A percentile compares a stretch with the other conserved stretches of the same genome.
Evolutionary conservation across 257 asterid genomes (phyloP).

Genomic region (Leonotis leonurus): DNA sequence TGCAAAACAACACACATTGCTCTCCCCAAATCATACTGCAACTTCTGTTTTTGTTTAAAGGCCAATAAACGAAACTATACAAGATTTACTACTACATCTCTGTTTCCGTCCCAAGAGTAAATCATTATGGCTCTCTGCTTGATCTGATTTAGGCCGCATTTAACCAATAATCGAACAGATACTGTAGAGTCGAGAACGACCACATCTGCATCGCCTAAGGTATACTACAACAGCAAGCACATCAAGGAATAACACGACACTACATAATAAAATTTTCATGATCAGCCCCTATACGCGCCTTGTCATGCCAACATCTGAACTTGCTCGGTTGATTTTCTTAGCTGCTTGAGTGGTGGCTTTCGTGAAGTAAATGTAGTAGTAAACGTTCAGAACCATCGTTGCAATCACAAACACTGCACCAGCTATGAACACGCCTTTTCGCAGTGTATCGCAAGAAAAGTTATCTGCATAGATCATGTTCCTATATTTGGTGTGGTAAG

Average conservation of each 20-base stretch:
- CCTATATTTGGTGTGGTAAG: constrained; percentile 75
- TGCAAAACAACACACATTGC: too few relatives aligned
- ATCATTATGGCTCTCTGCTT: constrained; percentile 7
- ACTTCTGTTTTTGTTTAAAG: too few relatives aligned
- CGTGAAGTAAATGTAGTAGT: constrained; percentile 71
- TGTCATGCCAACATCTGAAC: constrained; percentile 51
- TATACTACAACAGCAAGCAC: neutral
- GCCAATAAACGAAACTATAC: too few relatives aligned
- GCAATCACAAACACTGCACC: constrained; percentile 83
- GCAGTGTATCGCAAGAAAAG: constrained; percentile 62
- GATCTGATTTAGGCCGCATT: constrained; percentile 1
- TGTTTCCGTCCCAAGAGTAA: constrained; percentile 1
- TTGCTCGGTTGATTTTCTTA: constrained; percentile 37
- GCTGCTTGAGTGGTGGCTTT: constrained; percentile 63
- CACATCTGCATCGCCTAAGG: neutral
- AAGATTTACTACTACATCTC: too few relatives aligned
- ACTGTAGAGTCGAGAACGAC: neutral
- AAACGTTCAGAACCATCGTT: constrained; percentile 69
- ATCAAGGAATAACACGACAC: neutral
- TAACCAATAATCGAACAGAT: neutral
- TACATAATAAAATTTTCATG: neutral
- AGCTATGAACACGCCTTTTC: constrained; percentile 87
- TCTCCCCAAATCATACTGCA: too few relatives aligned
- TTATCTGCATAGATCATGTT: constrained; percentile 50
- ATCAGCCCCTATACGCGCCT: constrained; percentile 35